Evolutionary conservation across 2,329 filamentous ascomycete species (phyloP), one percentile per base, ranked within the genome.

Genomic region (Pseudogymnoascus sp.): DNA sequence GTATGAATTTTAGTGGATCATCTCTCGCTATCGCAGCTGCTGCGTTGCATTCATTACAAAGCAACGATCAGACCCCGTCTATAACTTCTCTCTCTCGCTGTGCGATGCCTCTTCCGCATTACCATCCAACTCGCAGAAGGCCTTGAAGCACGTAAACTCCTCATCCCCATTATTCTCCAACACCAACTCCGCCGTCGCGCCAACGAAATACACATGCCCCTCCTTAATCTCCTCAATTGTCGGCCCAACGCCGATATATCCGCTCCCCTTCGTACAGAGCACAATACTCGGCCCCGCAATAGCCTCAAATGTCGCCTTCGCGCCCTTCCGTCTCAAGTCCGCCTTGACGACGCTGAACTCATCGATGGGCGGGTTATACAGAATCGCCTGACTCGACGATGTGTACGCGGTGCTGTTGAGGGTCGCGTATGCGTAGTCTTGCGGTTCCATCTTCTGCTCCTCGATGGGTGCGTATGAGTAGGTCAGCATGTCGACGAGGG

Each of bases 361-460:
- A 60, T 96, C 90, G 65, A 99, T 99, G 0, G 94, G 94, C 0
- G 94, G 94, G 71, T 99, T 90, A 74, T 99, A 99, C 13, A 97
- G 82, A 8, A 83, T 78, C 3, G 85, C 83, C 5, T 84, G 79
- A 1, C 90, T 93, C 58, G 80, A 84, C 5, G 88, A 91, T 64
- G 84, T 89, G 77, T 96, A 97, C 5, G 87, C 92, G 0, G 80
- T 75, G n/a, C 85, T 83, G 74, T 96, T 95, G 61, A 97, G 79
- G 1, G 87, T 90, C 10, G 83, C 88, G 71, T 94, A 96, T 1
- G 92, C 88, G 72, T 96, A 97, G 69, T 94, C 89, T 13, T 80
- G 81, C 0, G 94, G 91, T 4, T 81, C 72, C 87, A 99, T 95
- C 78, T 97, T 97, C 74, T 99, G 94, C 76, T 96, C 87, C 64